Conservation (phyloP, 805 yeast species). For the Spathaspora girioi region DNA sequence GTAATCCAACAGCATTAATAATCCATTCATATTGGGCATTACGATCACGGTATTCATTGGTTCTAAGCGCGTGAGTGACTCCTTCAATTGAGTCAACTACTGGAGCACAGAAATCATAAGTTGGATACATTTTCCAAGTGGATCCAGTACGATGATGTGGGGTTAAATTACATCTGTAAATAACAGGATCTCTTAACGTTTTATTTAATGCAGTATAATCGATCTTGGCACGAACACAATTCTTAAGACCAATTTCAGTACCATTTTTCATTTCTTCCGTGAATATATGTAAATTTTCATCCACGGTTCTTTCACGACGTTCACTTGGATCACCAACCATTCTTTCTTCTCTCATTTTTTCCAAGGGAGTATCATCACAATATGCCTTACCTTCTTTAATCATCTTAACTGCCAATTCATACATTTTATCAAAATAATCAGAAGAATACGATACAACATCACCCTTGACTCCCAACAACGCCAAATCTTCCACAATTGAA, state of each 20-base stretch:
- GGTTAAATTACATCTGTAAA: conserved; percentile 93
- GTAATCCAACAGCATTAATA: conserved; percentile 70
- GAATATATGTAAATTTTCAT: conserved; percentile 85
- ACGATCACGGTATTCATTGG: conserved; percentile 98
- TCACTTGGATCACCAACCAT: conserved; percentile 93
- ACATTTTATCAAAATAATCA: conserved; percentile 90
- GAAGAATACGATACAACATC: conserved; percentile 87
- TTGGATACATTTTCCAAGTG: conserved; percentile 94
- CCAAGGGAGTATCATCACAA: conserved; percentile 94
- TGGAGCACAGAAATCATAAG: conserved; percentile 98
- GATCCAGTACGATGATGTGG: conserved; percentile 97
- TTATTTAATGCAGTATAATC: conserved; percentile 89
- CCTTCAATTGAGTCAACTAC: conserved; percentile 95
- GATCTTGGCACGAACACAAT: conserved; percentile 96
- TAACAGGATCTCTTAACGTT: conserved; percentile 96
- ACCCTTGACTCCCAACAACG: conserved; percentile 88
- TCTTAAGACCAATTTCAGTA: conserved; percentile 86
- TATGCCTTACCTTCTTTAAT: conserved; percentile 96
- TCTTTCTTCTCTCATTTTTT: conserved; percentile 97
- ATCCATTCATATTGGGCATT: conserved; percentile 98
- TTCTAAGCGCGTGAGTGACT: conserved; percentile 96
- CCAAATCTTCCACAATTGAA: conserved; percentile 88
- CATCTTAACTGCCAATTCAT: conserved; percentile 76
- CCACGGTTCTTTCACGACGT: conserved; percentile 89
- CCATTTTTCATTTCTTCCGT: conserved; percentile 91